These are phyloP conservation scores for Nannizziopsis barbatae DNA, from an alignment of 2,329 filamentous ascomycete genomes.

Conservation along the genomic window DNA sequence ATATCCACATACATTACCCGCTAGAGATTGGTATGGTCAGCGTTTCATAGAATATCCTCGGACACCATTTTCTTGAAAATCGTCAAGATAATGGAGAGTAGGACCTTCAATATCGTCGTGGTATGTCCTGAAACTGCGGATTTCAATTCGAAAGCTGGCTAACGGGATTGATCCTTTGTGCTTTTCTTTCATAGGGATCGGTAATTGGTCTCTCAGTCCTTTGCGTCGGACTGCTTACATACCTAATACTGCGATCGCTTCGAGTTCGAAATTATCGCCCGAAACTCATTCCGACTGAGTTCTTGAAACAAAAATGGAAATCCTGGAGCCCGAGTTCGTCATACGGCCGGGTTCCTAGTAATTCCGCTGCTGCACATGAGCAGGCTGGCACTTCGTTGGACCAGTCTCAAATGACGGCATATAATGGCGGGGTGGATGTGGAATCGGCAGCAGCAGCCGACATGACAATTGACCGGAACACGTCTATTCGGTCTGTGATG, in stretches of 20 bases:
- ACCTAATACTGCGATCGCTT: slow-evolving; percentile 33
- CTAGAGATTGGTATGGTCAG: too few species aligned
- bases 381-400: slow-evolving; percentile 11
- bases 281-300: slow-evolving; percentile 42
- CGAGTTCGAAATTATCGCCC: slow-evolving; percentile 36
- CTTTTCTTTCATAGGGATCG: not conserved
- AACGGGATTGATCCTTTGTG: not conserved
- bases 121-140: too few species aligned
- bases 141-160: too few species aligned
- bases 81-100: too few species aligned
- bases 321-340: slow-evolving; percentile 37
- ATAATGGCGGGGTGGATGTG: not conserved
- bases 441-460: not conserved
- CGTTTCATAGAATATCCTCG: too few species aligned
- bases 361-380: slow-evolving; percentile 9
- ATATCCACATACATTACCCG: too few species aligned
- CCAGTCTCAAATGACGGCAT: slow-evolving; percentile 17
- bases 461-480: slow-evolving; percentile 66
- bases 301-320: slow-evolving; percentile 43
- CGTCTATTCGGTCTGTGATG: slow-evolving; percentile 84
- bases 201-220: slow-evolving; percentile 25
- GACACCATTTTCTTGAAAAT: too few species aligned
- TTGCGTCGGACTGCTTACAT: slow-evolving; percentile 22
- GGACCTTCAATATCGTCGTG: too few species aligned
- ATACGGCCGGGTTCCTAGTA: slow-evolving; percentile 32